A percentile compares a stretch with the other conserved stretches of the same genome.
phyloP scores from a whole-genome alignment of 148 eudicot genomes.

The Nepenthes gracilis region DNA sequence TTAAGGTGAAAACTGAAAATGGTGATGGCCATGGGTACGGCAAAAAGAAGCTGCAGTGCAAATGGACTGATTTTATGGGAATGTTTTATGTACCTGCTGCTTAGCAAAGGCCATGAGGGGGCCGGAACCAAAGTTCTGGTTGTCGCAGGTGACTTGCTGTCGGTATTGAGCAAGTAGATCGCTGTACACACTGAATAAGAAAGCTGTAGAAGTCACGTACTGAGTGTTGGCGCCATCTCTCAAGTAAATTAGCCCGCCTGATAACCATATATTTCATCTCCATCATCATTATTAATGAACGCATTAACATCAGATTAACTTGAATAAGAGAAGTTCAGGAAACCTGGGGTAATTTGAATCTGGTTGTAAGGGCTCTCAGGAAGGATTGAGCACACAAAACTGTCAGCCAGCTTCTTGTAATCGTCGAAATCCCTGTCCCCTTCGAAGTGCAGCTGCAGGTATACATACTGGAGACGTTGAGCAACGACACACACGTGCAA shows the following conservation, averaged over 20 bases:
- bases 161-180: slow-evolving; percentile 53
- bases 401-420: slow-evolving; percentile 52
- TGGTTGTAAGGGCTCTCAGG: slow-evolving; percentile 71
- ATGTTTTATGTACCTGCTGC: slow-evolving; percentile 38
- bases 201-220: slow-evolving; percentile 58
- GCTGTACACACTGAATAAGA: slow-evolving; percentile 52
- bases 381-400: slow-evolving; percentile 48
- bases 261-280: not conserved
- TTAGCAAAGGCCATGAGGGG: slow-evolving; percentile 52
- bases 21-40: no score
- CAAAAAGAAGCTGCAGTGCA: no score
- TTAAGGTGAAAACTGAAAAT: no score
- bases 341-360: slow-evolving; percentile 62
- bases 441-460: slow-evolving; percentile 39
- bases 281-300: not conserved
- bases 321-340: not conserved
- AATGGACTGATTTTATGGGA: no score
- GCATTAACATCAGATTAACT: not conserved
- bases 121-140: slow-evolving; percentile 28
- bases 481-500: no score
- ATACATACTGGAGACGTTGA: no score
- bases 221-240: slow-evolving; percentile 93
- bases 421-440: slow-evolving; percentile 39
- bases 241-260: slow-evolving; percentile 67
- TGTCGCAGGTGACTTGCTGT: slow-evolving; percentile 46